Evolutionary conservation across 2,329 filamentous ascomycete species (phyloP), one percentile per base, ranked within the genome.

Genomic region (Nectriaceae sp.): DNA sequence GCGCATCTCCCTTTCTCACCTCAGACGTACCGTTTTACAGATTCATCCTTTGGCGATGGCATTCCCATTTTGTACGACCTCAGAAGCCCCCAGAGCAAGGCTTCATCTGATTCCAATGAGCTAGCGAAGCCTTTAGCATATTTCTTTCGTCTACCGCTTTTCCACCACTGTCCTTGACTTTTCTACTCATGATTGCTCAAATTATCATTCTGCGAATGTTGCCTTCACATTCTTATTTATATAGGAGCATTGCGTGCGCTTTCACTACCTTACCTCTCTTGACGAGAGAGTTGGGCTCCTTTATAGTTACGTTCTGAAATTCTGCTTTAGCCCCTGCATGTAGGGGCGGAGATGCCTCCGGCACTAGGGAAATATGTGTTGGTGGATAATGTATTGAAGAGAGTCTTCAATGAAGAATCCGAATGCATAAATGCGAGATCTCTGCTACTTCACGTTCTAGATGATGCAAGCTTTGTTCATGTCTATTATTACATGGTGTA

Each of bases 161-260:
- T n/a, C n/a, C 42, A 24, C 31, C 40, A 58, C 55, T 47, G 41
- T 57, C 55, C 35, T 56, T 53, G 35, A 15, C 29, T 15, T 31
- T 15, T 31, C 26, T 10, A 8, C 10, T 31, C 15, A n/a, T n/a
- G n/a, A n/a, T n/a, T n/a, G n/a, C 26, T 31, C 15, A 31, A 10
- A 8, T 10, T 31, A 31, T 16, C 33, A 29, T 47, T 46, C 20
- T 40, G 13, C 42, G 19, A 26, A 39, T n/a, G 42, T 16, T 19
- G 4, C 3, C 19, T 36, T 26, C n/a, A n/a, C n/a, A n/a, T n/a
- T n/a, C n/a, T 18, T 29, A 31, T 20, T 37, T 15, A 22, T 49
- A 29, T 43, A 18, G 22, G 22, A 24, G 36, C 40, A 35, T 45
- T 11, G 19, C 42, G 44, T 37, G 39, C 37, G 36, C 35, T 37